These are phyloP conservation scores for Santalum album DNA, from an alignment of 164 flowering plant species.

Conservation along the genomic window DNA sequence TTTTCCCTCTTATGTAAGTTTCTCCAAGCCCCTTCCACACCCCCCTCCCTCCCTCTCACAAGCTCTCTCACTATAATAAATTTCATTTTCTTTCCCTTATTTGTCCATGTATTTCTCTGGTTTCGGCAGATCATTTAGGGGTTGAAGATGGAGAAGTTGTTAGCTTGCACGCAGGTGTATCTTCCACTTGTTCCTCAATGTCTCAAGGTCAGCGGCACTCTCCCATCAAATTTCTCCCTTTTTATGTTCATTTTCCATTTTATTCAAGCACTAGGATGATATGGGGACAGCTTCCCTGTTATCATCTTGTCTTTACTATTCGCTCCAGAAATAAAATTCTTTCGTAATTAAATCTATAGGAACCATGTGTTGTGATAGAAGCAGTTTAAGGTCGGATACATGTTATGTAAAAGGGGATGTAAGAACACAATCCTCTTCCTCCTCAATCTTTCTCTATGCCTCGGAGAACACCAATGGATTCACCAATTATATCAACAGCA, in stretches of 20 bases:
- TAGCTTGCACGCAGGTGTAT: constrained; percentile 10
- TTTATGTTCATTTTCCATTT: background rate
- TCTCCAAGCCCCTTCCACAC: too few species aligned
- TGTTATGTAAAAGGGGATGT: constrained; percentile 89
- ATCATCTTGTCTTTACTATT: too few species aligned
- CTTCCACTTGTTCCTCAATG: constrained; percentile 39
- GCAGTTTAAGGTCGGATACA: constrained; percentile 49
- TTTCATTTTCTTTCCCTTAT: background rate
- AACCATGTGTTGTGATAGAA: constrained; percentile 77
- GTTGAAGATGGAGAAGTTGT: constrained; percentile 17
- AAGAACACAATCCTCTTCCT: constrained; percentile 59
- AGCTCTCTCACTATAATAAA: constrained; percentile 7
- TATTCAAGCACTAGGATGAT: too few species aligned
- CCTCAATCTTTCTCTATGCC: constrained; percentile 52
- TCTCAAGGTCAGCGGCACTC: constrained; percentile 50
- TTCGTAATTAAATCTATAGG: too few species aligned
- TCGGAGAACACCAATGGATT: constrained; percentile 13
- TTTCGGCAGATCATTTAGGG: constrained; percentile 43
- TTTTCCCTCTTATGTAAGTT: constrained; percentile 38
- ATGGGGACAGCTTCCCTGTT: too few species aligned
- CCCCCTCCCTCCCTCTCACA: background rate
- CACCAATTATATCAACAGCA: background rate
- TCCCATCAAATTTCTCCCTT: background rate
- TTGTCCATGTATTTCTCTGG: background rate
- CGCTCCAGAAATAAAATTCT: too few species aligned